Percentiles rank a stretch among this genome's conserved stretches.
phyloP scores from a whole-genome alignment of 768 basidiomycete species.

The Hysterangium stoloniferum region DNA sequence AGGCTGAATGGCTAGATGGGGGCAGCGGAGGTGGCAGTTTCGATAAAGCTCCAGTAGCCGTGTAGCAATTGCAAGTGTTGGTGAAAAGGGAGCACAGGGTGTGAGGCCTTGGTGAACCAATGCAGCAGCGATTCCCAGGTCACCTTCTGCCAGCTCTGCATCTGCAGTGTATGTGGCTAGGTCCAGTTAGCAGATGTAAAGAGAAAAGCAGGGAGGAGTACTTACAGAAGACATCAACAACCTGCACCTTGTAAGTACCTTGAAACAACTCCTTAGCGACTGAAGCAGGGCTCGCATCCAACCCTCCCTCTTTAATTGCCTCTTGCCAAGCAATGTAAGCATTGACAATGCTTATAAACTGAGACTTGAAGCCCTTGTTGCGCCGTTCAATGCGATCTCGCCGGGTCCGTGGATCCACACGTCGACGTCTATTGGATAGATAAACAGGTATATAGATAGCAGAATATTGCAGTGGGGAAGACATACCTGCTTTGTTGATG shows the following conservation, averaged over 20 bases:
- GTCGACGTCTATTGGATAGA: neutral
- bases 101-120: neutral
- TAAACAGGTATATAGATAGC: neutral
- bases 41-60: constrained; percentile 15
- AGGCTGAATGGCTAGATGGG: constrained; percentile 18
- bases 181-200: neutral
- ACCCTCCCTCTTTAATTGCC: neutral
- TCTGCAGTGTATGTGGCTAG: neutral
- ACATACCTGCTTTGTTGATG: neutral
- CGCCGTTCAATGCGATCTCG: neutral
- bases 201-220: neutral
- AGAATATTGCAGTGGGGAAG: too few species aligned
- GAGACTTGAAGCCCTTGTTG: neutral
- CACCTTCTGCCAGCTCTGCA: neutral
- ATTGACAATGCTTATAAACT: neutral
- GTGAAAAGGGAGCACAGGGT: neutral
- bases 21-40: constrained; percentile 4
- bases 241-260: neutral
- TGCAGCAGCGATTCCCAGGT: neutral
- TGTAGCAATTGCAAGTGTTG: constrained; percentile 12
- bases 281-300: too few species aligned
- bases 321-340: neutral
- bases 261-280: neutral
- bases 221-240: neutral
- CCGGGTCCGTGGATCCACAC: neutral